Evolutionary conservation across 2,329 filamentous ascomycete genomes (phyloP).

Genomic region (Epichloe elymi): DNA sequence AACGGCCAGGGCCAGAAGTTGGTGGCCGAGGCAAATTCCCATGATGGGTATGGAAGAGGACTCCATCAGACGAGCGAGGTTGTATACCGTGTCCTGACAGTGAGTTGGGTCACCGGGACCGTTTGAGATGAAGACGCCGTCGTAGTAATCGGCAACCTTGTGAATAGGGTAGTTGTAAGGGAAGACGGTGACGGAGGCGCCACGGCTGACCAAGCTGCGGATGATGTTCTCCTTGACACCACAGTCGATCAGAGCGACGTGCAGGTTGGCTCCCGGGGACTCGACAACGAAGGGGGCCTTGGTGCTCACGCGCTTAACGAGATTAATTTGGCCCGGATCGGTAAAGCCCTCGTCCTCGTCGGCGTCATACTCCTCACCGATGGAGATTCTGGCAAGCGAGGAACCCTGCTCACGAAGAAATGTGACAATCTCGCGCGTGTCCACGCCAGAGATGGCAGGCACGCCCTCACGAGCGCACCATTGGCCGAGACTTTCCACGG

Average conservation of each 20-base stretch:
- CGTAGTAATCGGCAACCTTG: conserved; percentile 95
- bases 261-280: conserved; percentile 68
- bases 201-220: conserved; percentile 80
- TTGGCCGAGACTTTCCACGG: conserved; percentile 79
- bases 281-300: conserved; percentile 95
- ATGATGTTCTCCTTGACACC: conserved; percentile 99
- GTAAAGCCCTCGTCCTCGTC: conserved; percentile 95
- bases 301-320: conserved; percentile 91
- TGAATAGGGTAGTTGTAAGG: conserved; percentile 96
- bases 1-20: conserved; percentile 79
- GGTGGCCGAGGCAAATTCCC: conserved; percentile 96
- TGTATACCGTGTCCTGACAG: conserved; percentile 88
- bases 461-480: conserved; percentile 97
- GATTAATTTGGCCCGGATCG: conserved; percentile 91
- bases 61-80: conserved; percentile 82
- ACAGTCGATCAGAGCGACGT: conserved; percentile 92
- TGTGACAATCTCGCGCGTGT: conserved; percentile 93
- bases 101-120: conserved; percentile 96
- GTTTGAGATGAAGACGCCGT: conserved; percentile 98
- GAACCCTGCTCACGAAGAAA: conserved; percentile 93
- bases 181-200: conserved; percentile 86
- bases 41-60: conserved; percentile 84
- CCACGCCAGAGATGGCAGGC: conserved; percentile 89
- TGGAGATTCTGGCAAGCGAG: conserved; percentile 83
- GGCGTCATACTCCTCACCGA: conserved; percentile 96